Percentiles rank a stretch among this genome's conserved stretches.
phyloP scores from a whole-genome alignment of 352 stramenopile genomes.

The Ophiocytium majus region DNA sequence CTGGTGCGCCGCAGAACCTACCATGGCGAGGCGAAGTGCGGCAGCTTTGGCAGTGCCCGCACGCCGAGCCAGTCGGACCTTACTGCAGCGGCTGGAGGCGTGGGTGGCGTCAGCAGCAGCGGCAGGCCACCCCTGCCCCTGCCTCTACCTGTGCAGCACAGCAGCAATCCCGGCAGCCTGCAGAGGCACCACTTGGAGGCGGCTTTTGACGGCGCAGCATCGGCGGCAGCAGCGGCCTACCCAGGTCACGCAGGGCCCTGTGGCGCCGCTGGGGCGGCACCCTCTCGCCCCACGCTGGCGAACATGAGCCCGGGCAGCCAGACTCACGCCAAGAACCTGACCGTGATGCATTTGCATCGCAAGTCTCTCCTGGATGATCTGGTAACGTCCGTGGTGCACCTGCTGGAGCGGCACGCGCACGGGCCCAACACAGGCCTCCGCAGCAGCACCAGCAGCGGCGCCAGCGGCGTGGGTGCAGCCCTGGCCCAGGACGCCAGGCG shows the following conservation, averaged over 20 bases:
- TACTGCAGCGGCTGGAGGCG: no score
- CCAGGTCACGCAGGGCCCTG: no score
- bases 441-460: neutral
- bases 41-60: no score
- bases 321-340: neutral
- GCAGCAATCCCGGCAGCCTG: neutral
- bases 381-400: constrained; percentile 25
- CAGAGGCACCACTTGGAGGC: neutral
- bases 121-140: no score
- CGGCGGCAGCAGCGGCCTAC: neutral
- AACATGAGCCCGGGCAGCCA: neutral
- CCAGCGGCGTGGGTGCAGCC: neutral
- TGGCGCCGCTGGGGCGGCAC: constrained; percentile 16
- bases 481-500: neutral
- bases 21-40: no score
- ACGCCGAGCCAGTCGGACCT: no score
- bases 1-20: no score
- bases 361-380: constrained; percentile 26
- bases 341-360: constrained; percentile 22
- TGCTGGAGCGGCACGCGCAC: constrained; percentile 19
- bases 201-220: no score
- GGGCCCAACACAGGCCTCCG: no score
- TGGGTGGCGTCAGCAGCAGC: no score
- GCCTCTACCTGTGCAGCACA: constrained; percentile 10
- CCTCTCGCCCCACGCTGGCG: constrained; percentile 1